Conservation (phyloP, 2,329 filamentous ascomycete species). For the Biscogniauxia marginata region DNA sequence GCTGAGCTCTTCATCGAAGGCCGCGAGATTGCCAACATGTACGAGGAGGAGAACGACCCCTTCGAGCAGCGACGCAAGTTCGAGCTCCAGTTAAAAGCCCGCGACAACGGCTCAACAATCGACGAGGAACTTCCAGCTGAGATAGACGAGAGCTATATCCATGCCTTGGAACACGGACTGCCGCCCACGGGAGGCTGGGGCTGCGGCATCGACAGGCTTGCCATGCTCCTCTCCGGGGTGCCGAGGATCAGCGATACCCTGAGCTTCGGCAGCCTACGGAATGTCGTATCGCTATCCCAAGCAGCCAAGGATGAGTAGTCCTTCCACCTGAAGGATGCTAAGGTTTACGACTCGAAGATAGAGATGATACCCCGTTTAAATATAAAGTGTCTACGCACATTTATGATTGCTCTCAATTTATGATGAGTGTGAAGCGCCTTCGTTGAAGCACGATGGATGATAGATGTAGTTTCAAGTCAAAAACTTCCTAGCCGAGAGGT, state of each 20-base stretch:
- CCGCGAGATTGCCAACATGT: slow-evolving; percentile 89
- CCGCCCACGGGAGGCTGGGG: slow-evolving; percentile 98
- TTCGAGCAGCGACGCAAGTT: slow-evolving; percentile 85
- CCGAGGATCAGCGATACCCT: slow-evolving; percentile 82
- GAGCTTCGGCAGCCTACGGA: slow-evolving; percentile 81
- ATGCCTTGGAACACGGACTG: slow-evolving; percentile 81
- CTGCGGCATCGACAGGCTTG: slow-evolving; percentile 84
- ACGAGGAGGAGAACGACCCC: slow-evolving; percentile 96
- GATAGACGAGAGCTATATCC: slow-evolving; percentile 79
- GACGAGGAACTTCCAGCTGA: slow-evolving; percentile 45
- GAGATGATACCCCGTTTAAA: slow-evolving; percentile 16
- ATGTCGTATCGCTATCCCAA: slow-evolving; percentile 55
- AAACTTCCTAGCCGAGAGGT: no score
- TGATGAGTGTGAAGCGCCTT: no score
- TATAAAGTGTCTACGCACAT: background rate
- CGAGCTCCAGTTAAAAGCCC: slow-evolving; percentile 45
- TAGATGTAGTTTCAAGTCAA: no score
- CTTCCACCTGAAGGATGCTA: background rate
- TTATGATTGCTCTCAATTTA: no score
- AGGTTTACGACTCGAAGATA: slow-evolving; percentile 3
- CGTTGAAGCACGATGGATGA: no score
- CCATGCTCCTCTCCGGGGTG: slow-evolving; percentile 84
- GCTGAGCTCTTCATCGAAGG: slow-evolving; percentile 81
- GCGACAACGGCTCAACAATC: slow-evolving; percentile 43
- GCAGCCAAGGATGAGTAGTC: slow-evolving; percentile 16